phyloP scores from a whole-genome alignment of 257 asterid genomes.

The Lycium ferocissimum region DNA sequence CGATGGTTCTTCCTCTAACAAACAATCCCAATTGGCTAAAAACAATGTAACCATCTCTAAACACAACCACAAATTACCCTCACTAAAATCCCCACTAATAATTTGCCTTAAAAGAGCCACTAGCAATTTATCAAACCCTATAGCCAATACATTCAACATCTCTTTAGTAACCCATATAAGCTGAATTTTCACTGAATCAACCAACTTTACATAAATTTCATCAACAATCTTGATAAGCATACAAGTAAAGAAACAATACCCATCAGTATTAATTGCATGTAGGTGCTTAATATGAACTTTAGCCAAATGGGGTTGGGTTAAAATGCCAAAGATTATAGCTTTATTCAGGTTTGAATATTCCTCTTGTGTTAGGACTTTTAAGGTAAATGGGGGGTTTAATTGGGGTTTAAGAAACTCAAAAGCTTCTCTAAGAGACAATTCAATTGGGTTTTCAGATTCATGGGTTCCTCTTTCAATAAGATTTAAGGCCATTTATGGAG shows the following conservation, averaged over 20 bases:
- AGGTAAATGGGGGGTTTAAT: slow-evolving; percentile 74
- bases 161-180: slow-evolving; percentile 62
- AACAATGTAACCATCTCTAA: slow-evolving; percentile 65
- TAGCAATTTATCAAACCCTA: slow-evolving; percentile 70
- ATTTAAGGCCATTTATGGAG: slow-evolving; percentile 43
- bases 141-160: slow-evolving; percentile 63
- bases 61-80: slow-evolving; percentile 77
- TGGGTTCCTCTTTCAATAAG: slow-evolving; percentile 41
- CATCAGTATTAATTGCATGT: slow-evolving; percentile 70
- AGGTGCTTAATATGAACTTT: slow-evolving; percentile 72
- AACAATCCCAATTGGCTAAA: slow-evolving; percentile 56
- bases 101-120: slow-evolving; percentile 81
- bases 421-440: slow-evolving; percentile 60
- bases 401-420: slow-evolving; percentile 57
- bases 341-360: slow-evolving; percentile 65
- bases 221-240: slow-evolving; percentile 59
- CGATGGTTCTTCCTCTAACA: slow-evolving; percentile 66
- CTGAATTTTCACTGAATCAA: slow-evolving; percentile 59
- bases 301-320: slow-evolving; percentile 57
- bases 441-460: slow-evolving; percentile 69
- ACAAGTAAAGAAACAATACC: slow-evolving; percentile 66
- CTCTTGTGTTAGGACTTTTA: slow-evolving; percentile 58
- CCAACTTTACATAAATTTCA: slow-evolving; percentile 57
- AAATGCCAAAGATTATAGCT: slow-evolving; percentile 69
- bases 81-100: slow-evolving; percentile 72